phyloP scores from a whole-genome alignment of 2,329 filamentous ascomycete genomes.

The Aspergillus sclerotialis region DNA sequence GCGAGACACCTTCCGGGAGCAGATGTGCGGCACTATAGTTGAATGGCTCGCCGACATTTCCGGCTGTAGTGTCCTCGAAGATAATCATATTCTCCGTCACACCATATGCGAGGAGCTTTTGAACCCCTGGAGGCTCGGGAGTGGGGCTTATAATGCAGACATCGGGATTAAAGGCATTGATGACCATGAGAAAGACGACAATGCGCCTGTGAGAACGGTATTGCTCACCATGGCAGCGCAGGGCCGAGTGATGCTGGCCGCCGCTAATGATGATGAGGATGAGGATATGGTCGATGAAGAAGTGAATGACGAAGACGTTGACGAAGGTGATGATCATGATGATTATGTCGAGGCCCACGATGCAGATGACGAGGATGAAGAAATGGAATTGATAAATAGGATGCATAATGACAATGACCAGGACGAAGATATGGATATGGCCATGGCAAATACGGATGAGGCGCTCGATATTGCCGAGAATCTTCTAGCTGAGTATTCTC shows the following conservation, averaged over 20 bases:
- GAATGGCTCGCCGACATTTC: constrained; percentile 94
- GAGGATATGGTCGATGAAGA: constrained; percentile 28
- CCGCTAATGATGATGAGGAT: constrained; percentile 42
- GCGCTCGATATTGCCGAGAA: constrained; percentile 70
- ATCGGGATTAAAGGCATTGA: constrained; percentile 74
- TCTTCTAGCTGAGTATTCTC: constrained; percentile 67
- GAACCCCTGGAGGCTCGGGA: constrained; percentile 79
- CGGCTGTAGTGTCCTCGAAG: constrained; percentile 75
- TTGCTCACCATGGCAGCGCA: constrained; percentile 35
- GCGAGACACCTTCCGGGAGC: constrained; percentile 90
- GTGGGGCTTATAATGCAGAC: constrained; percentile 69
- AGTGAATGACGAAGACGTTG: constrained; percentile 40
- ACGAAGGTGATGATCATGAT: constrained; percentile 44
- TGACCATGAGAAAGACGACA: constrained; percentile 66
- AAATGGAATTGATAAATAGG: constrained; percentile 7
- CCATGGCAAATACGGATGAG: constrained; percentile 51
- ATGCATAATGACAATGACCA: not conserved
- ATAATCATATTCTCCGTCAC: constrained; percentile 70
- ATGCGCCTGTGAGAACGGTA: constrained; percentile 29
- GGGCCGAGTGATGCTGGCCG: constrained; percentile 37
- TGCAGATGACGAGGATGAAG: constrained; percentile 40
- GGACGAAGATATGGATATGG: constrained; percentile 43
- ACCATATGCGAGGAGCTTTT: constrained; percentile 89
- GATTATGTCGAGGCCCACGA: constrained; percentile 35
- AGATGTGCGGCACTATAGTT: constrained; percentile 97